Percentiles rank a stretch among this genome's conserved stretches.
Evolutionary conservation across 257 asterid species (phyloP).

Genomic region (Solanum chiquidenum): DNA sequence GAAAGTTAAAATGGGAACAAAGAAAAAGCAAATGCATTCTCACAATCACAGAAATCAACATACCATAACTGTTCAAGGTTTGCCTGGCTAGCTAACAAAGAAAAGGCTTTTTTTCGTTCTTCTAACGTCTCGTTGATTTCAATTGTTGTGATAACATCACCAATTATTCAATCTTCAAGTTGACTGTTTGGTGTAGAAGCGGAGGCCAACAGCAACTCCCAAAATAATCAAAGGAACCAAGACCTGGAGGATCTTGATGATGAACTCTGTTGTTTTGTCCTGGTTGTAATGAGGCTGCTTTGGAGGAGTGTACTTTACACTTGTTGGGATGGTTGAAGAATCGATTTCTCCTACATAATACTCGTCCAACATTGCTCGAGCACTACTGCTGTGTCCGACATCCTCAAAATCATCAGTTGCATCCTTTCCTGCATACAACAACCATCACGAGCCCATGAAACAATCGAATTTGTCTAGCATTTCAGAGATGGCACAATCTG

Average conservation of each 20-base stretch:
- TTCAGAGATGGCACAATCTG: not conserved
- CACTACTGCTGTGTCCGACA: conserved; percentile 46
- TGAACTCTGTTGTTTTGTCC: conserved; percentile 48
- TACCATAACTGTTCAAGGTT: not conserved
- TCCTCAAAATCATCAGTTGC: conserved; percentile 72
- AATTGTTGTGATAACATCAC: not conserved
- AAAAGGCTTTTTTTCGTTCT: not conserved
- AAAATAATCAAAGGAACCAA: conserved; percentile 59
- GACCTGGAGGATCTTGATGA: conserved; percentile 69
- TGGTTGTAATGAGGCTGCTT: conserved; percentile 38
- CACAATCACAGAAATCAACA: not conserved
- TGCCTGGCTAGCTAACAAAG: not conserved
- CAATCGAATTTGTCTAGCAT: not conserved
- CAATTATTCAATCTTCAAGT: conserved; percentile 18
- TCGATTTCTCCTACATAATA: conserved; percentile 42
- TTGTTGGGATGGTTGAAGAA: conserved; percentile 33
- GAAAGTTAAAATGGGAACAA: not conserved
- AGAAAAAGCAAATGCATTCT: not conserved
- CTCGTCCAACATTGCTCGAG: conserved; percentile 42
- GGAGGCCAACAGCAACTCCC: conserved; percentile 59
- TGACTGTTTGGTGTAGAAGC: conserved; percentile 53
- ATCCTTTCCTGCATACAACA: conserved; percentile 47
- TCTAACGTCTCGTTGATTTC: not conserved
- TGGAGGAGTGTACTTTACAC: conserved; percentile 39
- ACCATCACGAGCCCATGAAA: not conserved